Conservation (phyloP, 306 rosid genomes). For the Dalbergia cultrata region DNA sequence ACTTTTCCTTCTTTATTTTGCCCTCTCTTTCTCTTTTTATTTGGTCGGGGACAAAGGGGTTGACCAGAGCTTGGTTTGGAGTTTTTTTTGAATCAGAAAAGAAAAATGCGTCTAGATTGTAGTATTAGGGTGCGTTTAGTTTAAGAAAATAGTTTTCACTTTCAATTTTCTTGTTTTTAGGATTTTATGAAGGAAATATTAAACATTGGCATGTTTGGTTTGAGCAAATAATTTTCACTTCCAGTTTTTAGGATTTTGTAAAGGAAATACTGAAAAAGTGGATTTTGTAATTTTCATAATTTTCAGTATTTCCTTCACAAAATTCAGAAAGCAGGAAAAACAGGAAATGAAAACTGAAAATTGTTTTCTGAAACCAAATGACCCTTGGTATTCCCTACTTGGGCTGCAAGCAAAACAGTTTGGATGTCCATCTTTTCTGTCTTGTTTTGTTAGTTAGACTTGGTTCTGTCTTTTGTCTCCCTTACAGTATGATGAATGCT, state of each 20-base stretch:
- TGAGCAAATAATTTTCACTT: too few species aligned
- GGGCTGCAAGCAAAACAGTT: conserved; percentile 10
- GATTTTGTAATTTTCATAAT: too few species aligned
- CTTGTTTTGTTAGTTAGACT: conserved; percentile 20
- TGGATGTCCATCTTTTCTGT: conserved; percentile 24
- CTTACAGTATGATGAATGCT: conserved; percentile 84
- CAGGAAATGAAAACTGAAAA: too few species aligned
- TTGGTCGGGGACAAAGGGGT: neutral
- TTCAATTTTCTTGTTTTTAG: too few species aligned
- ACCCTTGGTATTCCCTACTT: conserved; percentile 12
- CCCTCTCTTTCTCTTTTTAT: neutral
- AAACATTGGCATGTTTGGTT: too few species aligned
- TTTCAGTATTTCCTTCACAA: too few species aligned
- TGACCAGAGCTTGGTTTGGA: neutral
- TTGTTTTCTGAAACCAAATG: too few species aligned
- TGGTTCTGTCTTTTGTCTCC: conserved; percentile 6
- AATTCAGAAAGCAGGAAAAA: too few species aligned
- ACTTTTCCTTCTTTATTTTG: neutral
- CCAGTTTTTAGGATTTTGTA: too few species aligned
- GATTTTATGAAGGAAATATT: too few species aligned
- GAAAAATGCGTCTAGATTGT: conserved; percentile 25
- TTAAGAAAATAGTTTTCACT: too few species aligned
- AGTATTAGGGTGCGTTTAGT: neutral
- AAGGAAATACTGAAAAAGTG: too few species aligned
- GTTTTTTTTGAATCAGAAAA: conserved; percentile 29